A percentile compares a stretch with the other conserved stretches of the same genome.
phyloP scores from a whole-genome alignment of 768 basidiomycete genomes.

The Lentinula aciculospora region DNA sequence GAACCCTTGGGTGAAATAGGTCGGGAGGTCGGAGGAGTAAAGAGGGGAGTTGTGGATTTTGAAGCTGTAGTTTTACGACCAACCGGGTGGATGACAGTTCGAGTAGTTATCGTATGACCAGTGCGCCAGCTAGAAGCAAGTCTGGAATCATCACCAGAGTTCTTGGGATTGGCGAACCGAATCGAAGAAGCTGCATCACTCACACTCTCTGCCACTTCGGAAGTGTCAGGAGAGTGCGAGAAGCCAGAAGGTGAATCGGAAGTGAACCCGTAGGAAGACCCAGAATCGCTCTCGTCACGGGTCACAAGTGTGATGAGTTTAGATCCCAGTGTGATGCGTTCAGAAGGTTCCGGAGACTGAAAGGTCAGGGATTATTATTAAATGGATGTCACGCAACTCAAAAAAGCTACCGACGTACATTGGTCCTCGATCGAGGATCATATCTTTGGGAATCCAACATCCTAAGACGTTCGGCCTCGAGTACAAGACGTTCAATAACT shows the following conservation, averaged over 20 bases:
- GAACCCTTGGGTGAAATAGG: not conserved
- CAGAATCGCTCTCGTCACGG: not conserved
- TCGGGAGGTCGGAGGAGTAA: not conserved
- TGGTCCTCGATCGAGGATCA: not conserved
- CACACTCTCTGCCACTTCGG: not conserved
- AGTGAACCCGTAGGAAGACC: not conserved
- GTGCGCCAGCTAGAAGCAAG: not conserved
- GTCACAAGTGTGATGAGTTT: not conserved
- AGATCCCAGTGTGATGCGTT: not conserved
- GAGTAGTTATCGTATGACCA: not conserved
- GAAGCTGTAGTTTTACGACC: not conserved
- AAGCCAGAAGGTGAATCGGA: not conserved
- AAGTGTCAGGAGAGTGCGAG: not conserved
- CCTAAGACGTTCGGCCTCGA: not conserved
- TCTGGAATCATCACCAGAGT: not conserved
- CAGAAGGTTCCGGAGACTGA: conserved; percentile 1
- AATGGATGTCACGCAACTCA: not conserved
- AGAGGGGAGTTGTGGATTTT: not conserved
- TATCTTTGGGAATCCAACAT: not conserved
- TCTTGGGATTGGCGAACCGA: not conserved
- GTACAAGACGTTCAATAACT: not conserved
- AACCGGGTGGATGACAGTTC: not conserved
- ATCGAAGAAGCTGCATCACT: not conserved
- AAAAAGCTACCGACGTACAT: not conserved
- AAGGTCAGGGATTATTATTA: not conserved